Conservation (phyloP, 306 rosid genomes). For the Elaeagnus macrophylla region DNA sequence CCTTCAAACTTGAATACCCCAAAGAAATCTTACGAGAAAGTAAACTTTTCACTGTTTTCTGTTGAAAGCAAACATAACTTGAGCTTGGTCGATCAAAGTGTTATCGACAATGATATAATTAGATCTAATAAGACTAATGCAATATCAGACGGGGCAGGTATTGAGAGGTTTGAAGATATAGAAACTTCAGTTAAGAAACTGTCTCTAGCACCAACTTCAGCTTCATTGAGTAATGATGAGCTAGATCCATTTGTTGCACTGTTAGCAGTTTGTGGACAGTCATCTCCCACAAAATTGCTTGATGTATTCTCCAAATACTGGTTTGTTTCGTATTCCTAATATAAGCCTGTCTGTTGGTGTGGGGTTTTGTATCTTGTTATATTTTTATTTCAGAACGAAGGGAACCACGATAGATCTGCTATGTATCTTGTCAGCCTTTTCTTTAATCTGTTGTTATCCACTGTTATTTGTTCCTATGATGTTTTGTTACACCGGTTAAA, state of each 20-base stretch:
- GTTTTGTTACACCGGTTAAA: no score
- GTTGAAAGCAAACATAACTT: conserved; percentile 14
- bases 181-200: conserved; percentile 58
- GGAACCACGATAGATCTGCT: no score
- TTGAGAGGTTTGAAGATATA: conserved; percentile 32
- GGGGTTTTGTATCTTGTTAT: not conserved
- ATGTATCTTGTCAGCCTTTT: no score
- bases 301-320: conserved; percentile 57
- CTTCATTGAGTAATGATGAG: conserved; percentile 34
- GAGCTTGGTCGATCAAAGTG: conserved; percentile 12
- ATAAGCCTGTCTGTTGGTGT: not conserved
- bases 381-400: not conserved
- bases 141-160: conserved; percentile 17
- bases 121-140: conserved; percentile 15
- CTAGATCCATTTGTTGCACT: conserved; percentile 48
- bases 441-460: no score
- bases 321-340: conserved; percentile 31
- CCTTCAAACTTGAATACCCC: conserved; percentile 25
- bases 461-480: no score
- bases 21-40: conserved; percentile 21
- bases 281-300: conserved; percentile 43
- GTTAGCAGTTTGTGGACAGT: conserved; percentile 77
- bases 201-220: conserved; percentile 51
- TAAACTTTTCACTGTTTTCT: conserved; percentile 20
- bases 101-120: conserved; percentile 15